Evolutionary conservation across 1,284 basidiomycete species (phyloP).

Genomic region (Pascua sp.): DNA sequence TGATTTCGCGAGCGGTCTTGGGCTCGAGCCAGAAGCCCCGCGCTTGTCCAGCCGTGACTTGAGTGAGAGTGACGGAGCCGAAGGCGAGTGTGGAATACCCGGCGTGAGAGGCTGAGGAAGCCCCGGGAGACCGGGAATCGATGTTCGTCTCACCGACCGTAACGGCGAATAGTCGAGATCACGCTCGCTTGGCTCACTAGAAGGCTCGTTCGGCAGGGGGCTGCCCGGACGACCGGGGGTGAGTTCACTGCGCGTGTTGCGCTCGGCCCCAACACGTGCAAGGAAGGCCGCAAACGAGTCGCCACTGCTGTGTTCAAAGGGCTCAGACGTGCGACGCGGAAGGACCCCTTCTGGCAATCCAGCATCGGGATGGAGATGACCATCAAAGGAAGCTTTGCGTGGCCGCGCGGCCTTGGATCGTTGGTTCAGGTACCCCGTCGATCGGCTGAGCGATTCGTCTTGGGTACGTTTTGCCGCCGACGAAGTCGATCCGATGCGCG

Average conservation of each 20-base stretch:
- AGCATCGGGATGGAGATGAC: no score
- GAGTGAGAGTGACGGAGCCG: constrained; percentile 1
- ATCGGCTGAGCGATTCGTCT: no score
- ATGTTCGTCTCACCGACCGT: neutral
- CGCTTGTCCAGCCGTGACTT: neutral
- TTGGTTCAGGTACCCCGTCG: no score
- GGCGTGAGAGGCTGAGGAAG: neutral
- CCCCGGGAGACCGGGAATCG: neutral
- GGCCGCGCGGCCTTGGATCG: no score
- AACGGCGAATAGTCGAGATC: constrained; percentile 1
- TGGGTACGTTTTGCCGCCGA: no score
- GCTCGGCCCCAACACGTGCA: constrained; percentile 7
- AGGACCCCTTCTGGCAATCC: no score
- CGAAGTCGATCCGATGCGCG: no score
- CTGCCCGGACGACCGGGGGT: neutral
- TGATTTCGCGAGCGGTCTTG: neutral
- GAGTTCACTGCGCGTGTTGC: constrained; percentile 8
- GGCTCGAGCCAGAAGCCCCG: neutral
- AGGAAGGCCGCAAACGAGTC: constrained; percentile 8
- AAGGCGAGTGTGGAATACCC: neutral
- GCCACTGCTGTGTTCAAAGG: neutral
- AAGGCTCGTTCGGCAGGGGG: neutral
- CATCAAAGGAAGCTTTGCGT: no score
- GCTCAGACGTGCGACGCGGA: constrained; percentile 10
- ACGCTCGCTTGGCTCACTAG: constrained; percentile 8